Conservation (phyloP, 306 rosid species). For the Senna siamea region DNA sequence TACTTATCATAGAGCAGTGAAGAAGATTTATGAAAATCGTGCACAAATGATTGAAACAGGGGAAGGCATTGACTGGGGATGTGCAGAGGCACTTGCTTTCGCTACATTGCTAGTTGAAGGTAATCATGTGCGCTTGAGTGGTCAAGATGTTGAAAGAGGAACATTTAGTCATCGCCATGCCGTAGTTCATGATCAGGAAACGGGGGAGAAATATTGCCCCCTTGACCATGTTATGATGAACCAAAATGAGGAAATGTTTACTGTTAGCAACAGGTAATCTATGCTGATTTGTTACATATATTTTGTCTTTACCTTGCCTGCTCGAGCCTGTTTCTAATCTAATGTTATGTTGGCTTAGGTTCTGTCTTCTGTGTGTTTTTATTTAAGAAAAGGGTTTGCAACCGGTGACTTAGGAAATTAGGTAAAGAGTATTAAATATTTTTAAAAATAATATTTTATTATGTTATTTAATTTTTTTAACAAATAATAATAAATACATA, state of each 20-base stretch:
- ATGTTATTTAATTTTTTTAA: too few relatives aligned
- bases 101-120: conserved; percentile 89
- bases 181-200: conserved; percentile 87
- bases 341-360: too few relatives aligned
- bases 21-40: conserved; percentile 82
- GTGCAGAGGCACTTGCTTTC: conserved; percentile 94
- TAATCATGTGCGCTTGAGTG: conserved; percentile 87
- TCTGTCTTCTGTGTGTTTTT: too few relatives aligned
- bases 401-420: too few relatives aligned
- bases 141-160: conserved; percentile 97
- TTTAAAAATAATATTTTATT: too few relatives aligned
- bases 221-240: conserved; percentile 71
- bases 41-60: conserved; percentile 85
- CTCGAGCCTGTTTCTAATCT: too few relatives aligned
- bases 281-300: background rate
- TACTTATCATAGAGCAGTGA: conserved; percentile 85
- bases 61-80: conserved; percentile 94
- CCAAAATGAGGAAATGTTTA: conserved; percentile 90
- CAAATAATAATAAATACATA: too few relatives aligned
- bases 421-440: too few relatives aligned
- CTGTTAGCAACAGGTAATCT: conserved; percentile 91
- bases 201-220: conserved; percentile 75
- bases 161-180: conserved; percentile 97
- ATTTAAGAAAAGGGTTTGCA: too few relatives aligned
- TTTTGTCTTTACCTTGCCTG: too few relatives aligned